These are phyloP conservation scores for Microdochium paspali DNA, from an alignment of 2,329 filamentous ascomycete genomes.

Conservation along the genomic window DNA sequence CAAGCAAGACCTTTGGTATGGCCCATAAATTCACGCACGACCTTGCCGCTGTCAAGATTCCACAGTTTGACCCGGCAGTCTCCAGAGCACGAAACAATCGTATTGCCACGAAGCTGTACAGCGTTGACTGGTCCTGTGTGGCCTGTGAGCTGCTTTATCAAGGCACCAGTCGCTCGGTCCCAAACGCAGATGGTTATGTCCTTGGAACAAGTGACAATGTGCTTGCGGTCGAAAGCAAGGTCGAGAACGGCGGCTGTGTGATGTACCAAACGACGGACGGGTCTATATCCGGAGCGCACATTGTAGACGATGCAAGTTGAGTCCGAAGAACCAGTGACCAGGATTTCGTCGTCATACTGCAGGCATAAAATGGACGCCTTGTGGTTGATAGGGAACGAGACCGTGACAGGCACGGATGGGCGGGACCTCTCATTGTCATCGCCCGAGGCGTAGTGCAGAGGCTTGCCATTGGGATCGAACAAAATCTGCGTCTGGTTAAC, in stretches of 20 bases:
- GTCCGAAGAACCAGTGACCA: slow-evolving; percentile 93
- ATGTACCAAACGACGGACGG: slow-evolving; percentile 65
- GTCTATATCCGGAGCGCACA: slow-evolving; percentile 67
- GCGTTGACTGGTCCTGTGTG: slow-evolving; percentile 93
- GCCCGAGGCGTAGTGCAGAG: slow-evolving; percentile 45
- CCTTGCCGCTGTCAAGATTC: slow-evolving; percentile 83
- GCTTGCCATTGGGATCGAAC: slow-evolving; percentile 37
- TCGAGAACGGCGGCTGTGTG: slow-evolving; percentile 89
- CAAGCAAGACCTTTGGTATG: slow-evolving; percentile 92
- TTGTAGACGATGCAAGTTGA: slow-evolving; percentile 87
- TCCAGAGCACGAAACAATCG: slow-evolving; percentile 86
- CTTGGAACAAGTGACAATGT: slow-evolving; percentile 96
- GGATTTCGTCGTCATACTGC: slow-evolving; percentile 85
- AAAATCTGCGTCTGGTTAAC: slow-evolving; percentile 43
- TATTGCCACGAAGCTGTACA: slow-evolving; percentile 87
- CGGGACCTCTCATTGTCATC: slow-evolving; percentile 36
- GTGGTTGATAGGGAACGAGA: slow-evolving; percentile 61
- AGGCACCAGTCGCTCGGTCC: slow-evolving; percentile 70
- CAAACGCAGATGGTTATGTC: slow-evolving; percentile 90
- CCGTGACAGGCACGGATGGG: slow-evolving; percentile 41
- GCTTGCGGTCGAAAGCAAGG: slow-evolving; percentile 81
- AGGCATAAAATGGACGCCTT: slow-evolving; percentile 89
- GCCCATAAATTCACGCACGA: slow-evolving; percentile 81
- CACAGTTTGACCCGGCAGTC: slow-evolving; percentile 91
- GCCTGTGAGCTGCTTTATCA: slow-evolving; percentile 72